Evolutionary conservation across 2,329 filamentous ascomycete genomes (phyloP).

Genomic region (Venturia nashicola): DNA sequence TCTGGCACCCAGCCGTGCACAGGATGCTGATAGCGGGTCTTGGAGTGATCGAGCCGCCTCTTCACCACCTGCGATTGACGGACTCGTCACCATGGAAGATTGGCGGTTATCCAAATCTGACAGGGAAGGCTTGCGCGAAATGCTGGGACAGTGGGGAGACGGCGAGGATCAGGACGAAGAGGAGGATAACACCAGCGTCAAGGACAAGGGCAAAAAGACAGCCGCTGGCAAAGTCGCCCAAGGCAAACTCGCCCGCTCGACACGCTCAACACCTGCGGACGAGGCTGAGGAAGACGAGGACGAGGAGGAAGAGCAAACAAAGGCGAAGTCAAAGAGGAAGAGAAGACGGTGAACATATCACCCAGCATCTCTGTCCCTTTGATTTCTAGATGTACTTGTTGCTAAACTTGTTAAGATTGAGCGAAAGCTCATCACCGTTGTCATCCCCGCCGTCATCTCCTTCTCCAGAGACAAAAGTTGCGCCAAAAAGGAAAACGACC

Average conservation of each 20-base stretch:
- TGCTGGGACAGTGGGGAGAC: not conserved
- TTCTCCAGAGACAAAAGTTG: not conserved
- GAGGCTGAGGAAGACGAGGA: constrained; percentile 2
- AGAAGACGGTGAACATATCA: constrained; percentile 2
- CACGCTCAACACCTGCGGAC: constrained; percentile 6
- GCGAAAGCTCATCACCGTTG: not conserved
- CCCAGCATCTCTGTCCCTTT: not conserved
- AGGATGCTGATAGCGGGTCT: not conserved
- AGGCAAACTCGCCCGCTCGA: constrained; percentile 3
- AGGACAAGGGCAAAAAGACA: constrained; percentile 4
- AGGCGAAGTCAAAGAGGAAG: not conserved
- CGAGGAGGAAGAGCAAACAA: not conserved
- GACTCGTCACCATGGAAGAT: not conserved
- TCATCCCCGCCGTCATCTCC: not conserved
- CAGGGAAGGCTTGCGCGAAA: not conserved
- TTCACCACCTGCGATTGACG: constrained; percentile 5
- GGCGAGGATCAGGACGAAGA: constrained; percentile 7
- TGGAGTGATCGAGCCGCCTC: not conserved
- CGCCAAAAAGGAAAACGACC: not conserved
- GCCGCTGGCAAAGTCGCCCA: not conserved
- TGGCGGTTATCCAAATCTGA: not conserved
- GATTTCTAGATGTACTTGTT: not conserved
- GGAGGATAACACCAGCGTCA: constrained; percentile 2
- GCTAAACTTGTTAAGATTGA: not conserved
- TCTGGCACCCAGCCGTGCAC: not conserved